Conservation (phyloP, 2,329 filamentous ascomycete species). For the Trichoderma aggressivum region DNA sequence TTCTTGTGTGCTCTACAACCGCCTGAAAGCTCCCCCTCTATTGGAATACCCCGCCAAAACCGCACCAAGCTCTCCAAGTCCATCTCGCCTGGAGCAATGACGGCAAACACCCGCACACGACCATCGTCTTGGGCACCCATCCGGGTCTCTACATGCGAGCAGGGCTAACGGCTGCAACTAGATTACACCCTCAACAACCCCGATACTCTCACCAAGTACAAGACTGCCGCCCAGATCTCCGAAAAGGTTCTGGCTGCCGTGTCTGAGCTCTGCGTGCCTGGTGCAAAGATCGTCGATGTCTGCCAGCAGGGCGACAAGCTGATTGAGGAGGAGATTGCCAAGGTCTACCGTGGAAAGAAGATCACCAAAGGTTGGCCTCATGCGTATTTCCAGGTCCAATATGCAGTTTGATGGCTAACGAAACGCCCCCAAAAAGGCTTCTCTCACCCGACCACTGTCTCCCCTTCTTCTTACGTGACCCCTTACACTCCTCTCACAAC, state of each 20-base stretch:
- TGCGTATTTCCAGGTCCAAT: background rate
- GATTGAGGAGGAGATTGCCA: conserved; percentile 85
- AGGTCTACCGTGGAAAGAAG: conserved; percentile 99
- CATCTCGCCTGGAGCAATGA: background rate
- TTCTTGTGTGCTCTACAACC: background rate
- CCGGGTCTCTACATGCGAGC: background rate
- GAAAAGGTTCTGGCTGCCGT: conserved; percentile 93
- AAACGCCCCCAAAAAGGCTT: conserved; percentile 55
- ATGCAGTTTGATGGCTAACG: background rate
- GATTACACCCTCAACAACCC: conserved; percentile 89
- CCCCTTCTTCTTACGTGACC: conserved; percentile 89
- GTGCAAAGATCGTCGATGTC: conserved; percentile 87
- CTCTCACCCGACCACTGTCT: conserved; percentile 91
- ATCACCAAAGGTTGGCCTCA: conserved; percentile 71
- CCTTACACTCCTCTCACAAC: conserved; percentile 91
- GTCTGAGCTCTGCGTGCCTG: conserved; percentile 68
- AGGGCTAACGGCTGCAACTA: conserved; percentile 35
- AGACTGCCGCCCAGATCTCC: conserved; percentile 90
- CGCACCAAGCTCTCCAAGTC: conserved; percentile 13
- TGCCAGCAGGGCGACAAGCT: conserved; percentile 96
- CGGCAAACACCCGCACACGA: background rate
- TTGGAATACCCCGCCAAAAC: conserved; percentile 8
- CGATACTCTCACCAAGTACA: conserved; percentile 98
- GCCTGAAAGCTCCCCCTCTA: background rate
- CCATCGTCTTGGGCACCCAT: background rate